Conservation (phyloP, 495 filamentous ascomycete species). For the Annulohypoxylon nitens region DNA sequence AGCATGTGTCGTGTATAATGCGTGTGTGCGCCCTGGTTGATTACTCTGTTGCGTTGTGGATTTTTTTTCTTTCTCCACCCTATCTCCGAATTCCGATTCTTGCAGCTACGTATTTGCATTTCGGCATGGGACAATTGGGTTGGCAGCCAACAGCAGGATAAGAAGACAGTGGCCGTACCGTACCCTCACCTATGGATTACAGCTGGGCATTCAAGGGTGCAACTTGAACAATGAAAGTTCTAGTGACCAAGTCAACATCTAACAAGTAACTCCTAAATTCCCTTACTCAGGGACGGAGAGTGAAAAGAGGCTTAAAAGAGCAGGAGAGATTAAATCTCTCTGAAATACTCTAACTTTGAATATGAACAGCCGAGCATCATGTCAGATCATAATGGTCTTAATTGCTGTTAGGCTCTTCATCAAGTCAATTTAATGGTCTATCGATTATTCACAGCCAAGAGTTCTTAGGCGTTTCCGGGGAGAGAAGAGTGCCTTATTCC, state of each 20-base stretch:
- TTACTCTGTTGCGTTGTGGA: slow-evolving; percentile 34
- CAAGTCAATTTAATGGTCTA: slow-evolving; percentile 43
- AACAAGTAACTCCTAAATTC: slow-evolving; percentile 53
- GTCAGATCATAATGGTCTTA: slow-evolving; percentile 16
- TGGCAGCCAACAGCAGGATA: slow-evolving; percentile 42
- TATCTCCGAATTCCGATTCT: slow-evolving; percentile 43
- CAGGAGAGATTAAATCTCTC: slow-evolving; percentile 38
- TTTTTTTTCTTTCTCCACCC: slow-evolving; percentile 38
- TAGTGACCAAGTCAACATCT: slow-evolving; percentile 47
- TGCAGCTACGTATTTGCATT: slow-evolving; percentile 45
- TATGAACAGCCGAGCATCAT: slow-evolving; percentile 39
- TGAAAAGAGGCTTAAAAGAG: slow-evolving; percentile 43
- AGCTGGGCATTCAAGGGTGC: slow-evolving; percentile 40
- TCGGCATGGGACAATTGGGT: slow-evolving; percentile 39
- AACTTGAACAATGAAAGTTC: slow-evolving; percentile 49
- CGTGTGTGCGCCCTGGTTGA: slow-evolving; percentile 47
- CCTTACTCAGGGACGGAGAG: slow-evolving; percentile 46
- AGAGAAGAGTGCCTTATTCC: slow-evolving; percentile 23
- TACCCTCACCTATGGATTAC: slow-evolving; percentile 43
- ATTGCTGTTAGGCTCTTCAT: slow-evolving; percentile 42
- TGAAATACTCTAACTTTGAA: slow-evolving; percentile 41
- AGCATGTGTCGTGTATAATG: slow-evolving; percentile 49
- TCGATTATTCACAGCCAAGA: slow-evolving; percentile 42
- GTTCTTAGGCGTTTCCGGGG: slow-evolving; percentile 34
- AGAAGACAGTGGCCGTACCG: slow-evolving; percentile 40